Evolutionary conservation across 179 eudicot species (phyloP), one percentile per base, ranked within the genome.

Genomic region (Kewa caespitosa): DNA sequence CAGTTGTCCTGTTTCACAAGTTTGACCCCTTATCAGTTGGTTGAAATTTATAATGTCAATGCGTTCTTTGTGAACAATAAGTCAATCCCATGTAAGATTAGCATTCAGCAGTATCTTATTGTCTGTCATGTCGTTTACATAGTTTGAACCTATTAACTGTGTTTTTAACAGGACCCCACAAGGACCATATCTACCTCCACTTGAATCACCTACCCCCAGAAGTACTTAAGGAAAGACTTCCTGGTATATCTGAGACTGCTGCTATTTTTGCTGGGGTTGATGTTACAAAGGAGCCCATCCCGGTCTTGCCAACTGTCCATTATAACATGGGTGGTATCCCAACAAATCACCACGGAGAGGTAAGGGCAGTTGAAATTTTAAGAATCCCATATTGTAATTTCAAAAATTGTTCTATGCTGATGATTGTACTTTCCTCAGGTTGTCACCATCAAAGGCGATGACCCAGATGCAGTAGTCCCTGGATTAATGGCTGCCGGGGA

Each of bases 311-410:
- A 38, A 96, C 98, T 81, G 99, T 96, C 48, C 98, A 94, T 80
- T 94, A 94, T 76, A 96, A 96, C 78, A 96, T 94, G 99, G 99
- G 98, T 84, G 99, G 99, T 28, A 89, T 96, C 73, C 99, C 99
- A 39, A 96, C 99, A 72, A 96, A 96, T 80, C 73, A 96, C 83
- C 89, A 91, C 73, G 99, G 99, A 80, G 97, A 96, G 98, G 99
- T 96, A 78, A 79, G 57, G 2, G 67, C 70, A 70, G 3, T 46
- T 54, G 12, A 76, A 78, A 41, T 20, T 9, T 43, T 54, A 59
- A 50, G 28, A 13, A 15, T 12, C 18, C 3, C 6, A 13, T 28
- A 37, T 12, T 74, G 41, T 46, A 34, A 38, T 60, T 48, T 64
- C 1, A 14, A 54, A n/a, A 43, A 37, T 42, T 63, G 36, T 67